Evolutionary conservation across 768 basidiomycete species (phyloP).

Genomic region (Coprinellus micaceus): DNA sequence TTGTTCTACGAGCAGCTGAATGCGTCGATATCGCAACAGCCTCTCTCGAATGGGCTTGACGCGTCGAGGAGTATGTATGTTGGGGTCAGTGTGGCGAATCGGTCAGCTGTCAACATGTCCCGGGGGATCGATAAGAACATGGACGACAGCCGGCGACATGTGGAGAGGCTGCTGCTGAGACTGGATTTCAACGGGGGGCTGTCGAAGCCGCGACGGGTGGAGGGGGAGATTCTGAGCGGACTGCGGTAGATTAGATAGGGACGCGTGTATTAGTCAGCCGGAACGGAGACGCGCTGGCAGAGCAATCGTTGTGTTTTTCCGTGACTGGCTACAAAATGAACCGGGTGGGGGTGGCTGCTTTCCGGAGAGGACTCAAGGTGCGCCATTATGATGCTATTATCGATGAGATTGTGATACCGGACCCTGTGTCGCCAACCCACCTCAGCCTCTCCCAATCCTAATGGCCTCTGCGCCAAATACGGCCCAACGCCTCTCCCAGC

Average conservation of each 20-base stretch:
- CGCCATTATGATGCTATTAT: conserved; percentile 8
- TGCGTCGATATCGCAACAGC: conserved; percentile 70
- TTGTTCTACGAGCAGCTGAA: conserved; percentile 82
- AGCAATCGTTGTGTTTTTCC: not conserved
- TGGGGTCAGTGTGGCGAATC: conserved; percentile 53
- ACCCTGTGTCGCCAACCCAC: conserved; percentile 20
- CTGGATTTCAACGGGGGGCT: conserved; percentile 83
- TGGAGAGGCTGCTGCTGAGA: conserved; percentile 77
- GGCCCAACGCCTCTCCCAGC: conserved; percentile 56
- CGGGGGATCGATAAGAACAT: conserved; percentile 51
- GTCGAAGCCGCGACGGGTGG: conserved; percentile 43
- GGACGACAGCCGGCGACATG: conserved; percentile 70
- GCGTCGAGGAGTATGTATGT: conserved; percentile 67
- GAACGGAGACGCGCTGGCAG: conserved; percentile 1
- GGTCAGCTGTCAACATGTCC: conserved; percentile 51
- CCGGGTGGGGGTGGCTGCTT: not conserved
- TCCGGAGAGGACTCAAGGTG: not conserved
- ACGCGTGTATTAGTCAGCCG: not conserved
- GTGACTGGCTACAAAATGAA: not conserved
- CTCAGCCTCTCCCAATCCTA: conserved; percentile 17
- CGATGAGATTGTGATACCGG: conserved; percentile 11
- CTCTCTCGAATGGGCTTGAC: conserved; percentile 58
- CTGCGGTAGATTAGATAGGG: conserved; percentile 20
- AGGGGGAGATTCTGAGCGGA: conserved; percentile 41
- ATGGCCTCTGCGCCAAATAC: conserved; percentile 42